Percentiles rank a stretch among this genome's conserved stretches.
phyloP scores from a whole-genome alignment of 2,329 filamentous ascomycete genomes.

The Penicillium sp. region DNA sequence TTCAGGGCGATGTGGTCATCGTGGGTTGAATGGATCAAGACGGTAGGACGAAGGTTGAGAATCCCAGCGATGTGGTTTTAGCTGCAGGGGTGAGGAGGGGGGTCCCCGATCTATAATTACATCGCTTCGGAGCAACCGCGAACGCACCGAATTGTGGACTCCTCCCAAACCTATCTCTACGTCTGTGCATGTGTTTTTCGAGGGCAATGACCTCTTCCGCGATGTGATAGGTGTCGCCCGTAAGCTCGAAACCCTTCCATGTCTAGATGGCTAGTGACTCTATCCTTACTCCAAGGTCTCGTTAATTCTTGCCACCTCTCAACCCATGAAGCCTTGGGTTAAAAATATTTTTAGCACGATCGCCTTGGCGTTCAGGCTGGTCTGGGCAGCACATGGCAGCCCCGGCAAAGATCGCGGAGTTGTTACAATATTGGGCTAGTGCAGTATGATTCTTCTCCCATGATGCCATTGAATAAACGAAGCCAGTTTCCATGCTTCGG shows the following conservation, averaged over 20 bases:
- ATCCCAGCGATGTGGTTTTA: slow-evolving; percentile 34
- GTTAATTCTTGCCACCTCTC: slow-evolving; percentile 5
- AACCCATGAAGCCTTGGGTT: neutral
- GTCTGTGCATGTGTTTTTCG: slow-evolving; percentile 9
- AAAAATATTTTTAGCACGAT: neutral
- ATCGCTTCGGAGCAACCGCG: neutral
- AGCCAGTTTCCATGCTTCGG: neutral
- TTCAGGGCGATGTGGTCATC: slow-evolving; percentile 3
- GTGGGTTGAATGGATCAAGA: slow-evolving; percentile 6
- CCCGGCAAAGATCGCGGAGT: neutral
- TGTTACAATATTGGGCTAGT: neutral
- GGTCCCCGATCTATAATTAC: slow-evolving; percentile 32
- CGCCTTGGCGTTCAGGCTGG: slow-evolving; percentile 1
- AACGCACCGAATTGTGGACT: neutral
- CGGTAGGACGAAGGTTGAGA: slow-evolving; percentile 16
- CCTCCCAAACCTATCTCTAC: neutral
- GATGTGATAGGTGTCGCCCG: slow-evolving; percentile 6
- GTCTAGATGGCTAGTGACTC: neutral
- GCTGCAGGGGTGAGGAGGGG: slow-evolving; percentile 28
- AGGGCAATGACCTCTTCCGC: neutral
- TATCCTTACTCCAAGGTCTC: slow-evolving; percentile 1
- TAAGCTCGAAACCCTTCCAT: neutral
- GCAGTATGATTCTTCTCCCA: neutral
- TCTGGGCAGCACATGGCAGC: neutral
- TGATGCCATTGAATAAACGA: neutral